These are phyloP conservation scores for Xylaria sp. DNA, from an alignment of 2,329 filamentous ascomycete species.

Conservation along the genomic window DNA sequence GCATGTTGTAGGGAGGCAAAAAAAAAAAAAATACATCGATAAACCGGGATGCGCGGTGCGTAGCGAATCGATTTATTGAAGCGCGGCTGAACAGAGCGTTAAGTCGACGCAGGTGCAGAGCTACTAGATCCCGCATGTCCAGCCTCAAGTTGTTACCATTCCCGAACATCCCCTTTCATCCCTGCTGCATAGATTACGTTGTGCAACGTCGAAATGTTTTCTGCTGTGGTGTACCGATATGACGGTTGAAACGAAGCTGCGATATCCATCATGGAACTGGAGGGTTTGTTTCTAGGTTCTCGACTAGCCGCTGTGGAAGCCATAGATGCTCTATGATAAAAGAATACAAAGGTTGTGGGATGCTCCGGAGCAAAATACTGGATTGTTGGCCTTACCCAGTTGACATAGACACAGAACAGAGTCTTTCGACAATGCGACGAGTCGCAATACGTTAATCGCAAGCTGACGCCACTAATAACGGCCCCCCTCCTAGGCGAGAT, in stretches of 20 bases:
- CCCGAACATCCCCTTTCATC: slow-evolving; percentile 14
- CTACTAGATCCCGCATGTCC: slow-evolving; percentile 1
- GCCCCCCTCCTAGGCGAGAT: slow-evolving; percentile 12
- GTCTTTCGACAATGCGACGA: neutral
- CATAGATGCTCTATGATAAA: neutral
- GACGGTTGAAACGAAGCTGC: slow-evolving; percentile 9
- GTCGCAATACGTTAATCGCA: slow-evolving; percentile 9
- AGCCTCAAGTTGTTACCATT: slow-evolving; percentile 8
- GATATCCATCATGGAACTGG: slow-evolving; percentile 4
- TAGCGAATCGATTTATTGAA: neutral
- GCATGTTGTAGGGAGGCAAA: too few relatives aligned
- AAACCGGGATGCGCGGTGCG: slow-evolving; percentile 2
- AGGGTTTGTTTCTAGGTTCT: neutral
- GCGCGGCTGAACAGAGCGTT: slow-evolving; percentile 15
- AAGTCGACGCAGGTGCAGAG: slow-evolving; percentile 22
- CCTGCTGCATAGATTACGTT: neutral
- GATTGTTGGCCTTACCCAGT: neutral
- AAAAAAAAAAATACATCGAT: slow-evolving; percentile 9
- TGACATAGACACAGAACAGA: neutral
- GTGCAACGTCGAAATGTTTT: slow-evolving; percentile 27
- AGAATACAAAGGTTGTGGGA: neutral
- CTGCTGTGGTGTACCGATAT: slow-evolving; percentile 23
- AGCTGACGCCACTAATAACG: slow-evolving; percentile 20
- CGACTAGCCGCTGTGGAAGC: neutral
- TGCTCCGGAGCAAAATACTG: too few relatives aligned